Evolutionary conservation across 2,329 filamentous ascomycete species (phyloP).

Genomic region (Corinectria fuckeliana): DNA sequence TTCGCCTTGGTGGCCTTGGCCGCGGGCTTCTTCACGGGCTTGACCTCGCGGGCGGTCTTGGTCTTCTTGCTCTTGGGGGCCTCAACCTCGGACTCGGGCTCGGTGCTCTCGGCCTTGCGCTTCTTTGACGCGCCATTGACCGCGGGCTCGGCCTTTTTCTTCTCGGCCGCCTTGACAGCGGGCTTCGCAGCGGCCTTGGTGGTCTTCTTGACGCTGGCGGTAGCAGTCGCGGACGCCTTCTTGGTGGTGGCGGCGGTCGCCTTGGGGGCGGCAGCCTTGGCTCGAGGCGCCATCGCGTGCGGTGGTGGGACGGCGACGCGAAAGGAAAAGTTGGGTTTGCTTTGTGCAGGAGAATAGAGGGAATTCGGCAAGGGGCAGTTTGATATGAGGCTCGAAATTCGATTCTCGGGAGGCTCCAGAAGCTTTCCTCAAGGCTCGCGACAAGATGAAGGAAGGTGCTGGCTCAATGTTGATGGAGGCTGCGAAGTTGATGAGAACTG

Average conservation of each 20-base stretch:
- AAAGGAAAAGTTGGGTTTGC: constrained; percentile 9
- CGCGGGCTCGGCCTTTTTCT: constrained; percentile 31
- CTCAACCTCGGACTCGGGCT: constrained; percentile 39
- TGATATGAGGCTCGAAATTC: background rate
- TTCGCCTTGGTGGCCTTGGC: constrained; percentile 20
- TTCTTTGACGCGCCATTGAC: constrained; percentile 37
- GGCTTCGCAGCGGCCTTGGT: constrained; percentile 30
- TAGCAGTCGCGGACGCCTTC: constrained; percentile 31
- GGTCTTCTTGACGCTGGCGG: constrained; percentile 33
- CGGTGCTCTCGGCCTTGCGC: constrained; percentile 39
- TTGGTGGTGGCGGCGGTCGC: constrained; percentile 36
- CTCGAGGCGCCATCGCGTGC: constrained; percentile 43
- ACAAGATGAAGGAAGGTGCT: background rate
- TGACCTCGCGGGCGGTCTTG: constrained; percentile 35
- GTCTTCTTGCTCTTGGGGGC: constrained; percentile 39
- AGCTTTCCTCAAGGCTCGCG: background rate
- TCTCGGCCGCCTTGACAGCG: constrained; percentile 22
- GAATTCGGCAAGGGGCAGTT: background rate
- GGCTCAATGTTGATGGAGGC: constrained; percentile 22
- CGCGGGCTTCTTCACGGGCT: constrained; percentile 38
- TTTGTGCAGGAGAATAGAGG: background rate
- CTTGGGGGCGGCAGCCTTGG: constrained; percentile 37
- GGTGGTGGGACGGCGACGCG: constrained; percentile 9
- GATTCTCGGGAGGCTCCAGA: background rate
- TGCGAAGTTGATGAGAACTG: constrained; percentile 7